Evolutionary conservation across 495 filamentous ascomycete genomes (phyloP), one percentile per base, ranked within the genome.

Genomic region (Penicillium taxi): DNA sequence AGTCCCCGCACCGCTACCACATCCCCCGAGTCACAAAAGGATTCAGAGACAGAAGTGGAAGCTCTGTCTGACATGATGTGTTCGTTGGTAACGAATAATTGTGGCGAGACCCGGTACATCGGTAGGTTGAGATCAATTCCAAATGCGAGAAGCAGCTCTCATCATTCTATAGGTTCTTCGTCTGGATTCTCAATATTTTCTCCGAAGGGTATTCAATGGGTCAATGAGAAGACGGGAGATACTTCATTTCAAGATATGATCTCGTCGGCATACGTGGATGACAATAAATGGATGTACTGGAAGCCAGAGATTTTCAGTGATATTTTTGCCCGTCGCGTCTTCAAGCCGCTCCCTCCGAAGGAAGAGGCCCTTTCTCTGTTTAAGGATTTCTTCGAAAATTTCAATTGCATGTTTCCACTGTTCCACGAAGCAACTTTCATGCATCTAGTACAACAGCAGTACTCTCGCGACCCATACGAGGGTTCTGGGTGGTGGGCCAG

Each of bases 131-230:
- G 17, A 12, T 28, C 21, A 12, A 5, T 18, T 9, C 11, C 4
- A 15, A 0, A 6, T 25, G n/a, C 7, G 8, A 13, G n/a, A n/a
- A n/a, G n/a, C n/a, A n/a, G n/a, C n/a, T n/a, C n/a, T n/a, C n/a
- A n/a, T n/a, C 1, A 14, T 34, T 18, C n/a, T 7, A n/a, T 38
- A 44, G 88, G 91, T 21, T 95, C 89, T 1, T 96, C 93, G 0
- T 98, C 91, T 3, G 93, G 91, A 1, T 98, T 96, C 61, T 96
- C 91, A 21, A 98, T 98, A 41, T 93, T 94, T 66, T 96, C 89
- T 2, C 91, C 91, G 11, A 95, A 94, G 56, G 91, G 91, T 35
- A 91, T 98, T 32, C 84, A 95, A 58, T 98, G 91, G 91, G 90
- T 98, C 31, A 98, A 95, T 47, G 84, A 95, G 45, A 96, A 94